Evolutionary conservation across 2,329 filamentous ascomycete species (phyloP), one percentile per base, ranked within the genome.

Genomic region (Scopulariopsis brevicaulis): DNA sequence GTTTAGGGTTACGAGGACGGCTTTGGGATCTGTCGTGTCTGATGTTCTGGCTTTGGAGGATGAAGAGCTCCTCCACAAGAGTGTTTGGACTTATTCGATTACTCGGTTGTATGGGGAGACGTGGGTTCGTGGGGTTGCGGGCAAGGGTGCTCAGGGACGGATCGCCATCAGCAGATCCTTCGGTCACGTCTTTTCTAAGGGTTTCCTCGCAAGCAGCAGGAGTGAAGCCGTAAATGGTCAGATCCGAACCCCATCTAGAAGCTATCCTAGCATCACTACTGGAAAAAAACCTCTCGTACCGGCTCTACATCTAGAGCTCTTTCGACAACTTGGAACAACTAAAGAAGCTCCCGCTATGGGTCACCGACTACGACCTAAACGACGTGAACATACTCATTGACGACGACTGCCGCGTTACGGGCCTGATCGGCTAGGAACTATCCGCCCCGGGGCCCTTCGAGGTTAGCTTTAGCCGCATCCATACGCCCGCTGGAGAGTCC

Each of bases 351-450:
- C 53, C 53, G 22, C 53, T 54, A 12, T 54, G 53, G 53, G 20
- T 54, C 34, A 46, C 63, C 51, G 62, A 66, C 53, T 65, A 63
- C 60, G 63, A 67, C 53, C 59, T 66, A n/a, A 65, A 63, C 55
- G 58, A 62, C n/a, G 58, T 63, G 14, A 65, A 63, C 53, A 59
- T 65, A 15, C 55, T 63, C 3, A 60, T 64, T 20, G 61, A 63
- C 53, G 60, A 64, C 24, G 51, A 62, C 20, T 63, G 60, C 61
- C 54, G 55, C 22, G 59, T 65, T 20, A 61, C 62, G 18, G 62
- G 58, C 22, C 40, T 65, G 55, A 62, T 63, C 46, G 62, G 63
- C 58, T 64, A 62, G 63, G 59, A 64, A 56, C 60, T 61, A 35
- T 61, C 58, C 34, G 20, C 53, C 14, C 53, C 53, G 18, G 18